Base-by-base conservation (phyloP, 495 filamentous ascomycete species). In the Aspergillus asperescens region DNA sequence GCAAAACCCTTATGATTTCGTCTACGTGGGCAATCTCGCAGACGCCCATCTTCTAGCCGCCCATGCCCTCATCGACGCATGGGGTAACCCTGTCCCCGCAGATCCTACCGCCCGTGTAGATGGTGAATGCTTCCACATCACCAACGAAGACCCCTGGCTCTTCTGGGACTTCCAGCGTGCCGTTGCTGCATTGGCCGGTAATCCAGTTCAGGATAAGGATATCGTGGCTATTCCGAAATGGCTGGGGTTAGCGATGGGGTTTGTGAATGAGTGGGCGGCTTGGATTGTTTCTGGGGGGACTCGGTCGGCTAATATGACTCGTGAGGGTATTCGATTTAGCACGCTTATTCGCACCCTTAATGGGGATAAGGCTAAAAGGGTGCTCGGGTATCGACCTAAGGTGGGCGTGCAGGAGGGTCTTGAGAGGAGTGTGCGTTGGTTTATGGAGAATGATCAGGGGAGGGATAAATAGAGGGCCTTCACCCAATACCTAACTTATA, bases 131-230 rank as follows among this genome's bases (percentile, higher is more conserved):
- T 54, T 54, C 35, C 28, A 54, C n/a, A 32, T 54, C 16, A 54
- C 32, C 0, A 54, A 54, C 12, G 51, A 28, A 2, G 51, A 54
- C 0, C 51, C 51, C 0, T 54, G 51, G 51, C 27, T 54, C 12
- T 54, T 54, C n/a, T 54, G 51, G 51, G 51, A 54, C 35, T 54
- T 54, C 12, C 51, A 54, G 34, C 51, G 51, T 0, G 43, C 16
- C 10, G 32, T 54, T 3, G 2, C 51, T 2, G 9, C n/a, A 5
- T 27, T 22, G 16, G 7, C 16, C 4, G 51, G 51, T 8, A 18
- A 24, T n/a, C 51, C 43, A 0, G 16, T 54, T 20, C 42, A 29
- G 27, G 20, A 19, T 7, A 40, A 48, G 24, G 51, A 54, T 28
- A 31, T 54, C 4, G 43, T 54, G 13, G 43, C 42, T 0, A 54